Base-by-base conservation (phyloP, 1,139 yeast genomes). In the Sugiyamaella grinbergsii region DNA sequence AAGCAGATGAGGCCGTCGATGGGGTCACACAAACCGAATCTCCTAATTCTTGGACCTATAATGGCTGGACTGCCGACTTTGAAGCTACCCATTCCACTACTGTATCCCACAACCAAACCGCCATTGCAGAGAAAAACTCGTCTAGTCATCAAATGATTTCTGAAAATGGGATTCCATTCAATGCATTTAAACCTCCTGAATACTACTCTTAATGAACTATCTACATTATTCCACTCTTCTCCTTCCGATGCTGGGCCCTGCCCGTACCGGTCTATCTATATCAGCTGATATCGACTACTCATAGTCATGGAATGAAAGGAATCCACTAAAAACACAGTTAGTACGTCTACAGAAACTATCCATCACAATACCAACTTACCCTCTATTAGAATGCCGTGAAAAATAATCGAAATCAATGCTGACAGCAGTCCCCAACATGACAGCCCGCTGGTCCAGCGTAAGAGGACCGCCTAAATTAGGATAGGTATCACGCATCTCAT, bases 331-430 rank as follows among this genome's bases (percentile, higher is more conserved):
- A 10, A 54, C 7, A 44, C 18, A 16, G 49, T 39, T 38, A 37
- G 41, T 6, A 31, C n/a, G 7, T 28, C 8, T 5, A 8, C 7
- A 13, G 8, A 8, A 13, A 24, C 7, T 4, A 28, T 13, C 1
- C 11, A 4, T 11, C 42, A 15, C 10, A 39, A 47, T n/a, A 34
- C 31, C 10, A 23, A 51, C 60, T 54, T 71, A 71, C 18, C 78
- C 74, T 23, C 78, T 75, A 51, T 85, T 74, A 29, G 94, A 84
- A 65, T 89, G 96, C 64, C 96, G 77, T 16, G 95, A 88, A 66
- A 93, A 93, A 70, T 90, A 93, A 68, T 93, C 98, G 67, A 89
- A 93, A 68, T 93, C 98, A 55, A 93, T 85, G 58, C 95, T 85
- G 2, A 93, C 84, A 0, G 97, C 95, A 56, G 86, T 85, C 0